Base-by-base conservation (phyloP, 2,329 filamentous ascomycete species). In the Pseudogymnoascus sp. region DNA sequence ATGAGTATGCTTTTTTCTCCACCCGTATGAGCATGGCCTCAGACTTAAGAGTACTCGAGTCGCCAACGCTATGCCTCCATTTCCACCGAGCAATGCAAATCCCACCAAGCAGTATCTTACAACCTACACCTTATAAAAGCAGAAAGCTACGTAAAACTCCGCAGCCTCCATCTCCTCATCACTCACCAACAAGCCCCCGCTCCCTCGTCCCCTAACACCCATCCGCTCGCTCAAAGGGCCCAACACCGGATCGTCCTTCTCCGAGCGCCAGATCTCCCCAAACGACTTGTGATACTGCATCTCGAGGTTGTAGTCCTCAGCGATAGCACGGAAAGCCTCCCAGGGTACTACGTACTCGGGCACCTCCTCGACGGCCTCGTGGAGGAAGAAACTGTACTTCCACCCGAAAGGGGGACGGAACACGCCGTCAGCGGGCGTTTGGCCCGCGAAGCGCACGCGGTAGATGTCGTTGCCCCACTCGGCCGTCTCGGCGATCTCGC, bases 261-360 rank as follows among this genome's bases (percentile, higher is more conserved):
- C 92, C 21, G 91, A 84, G 66, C 91, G 86, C 91, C 93, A 97
- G 31, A 99, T 89, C 68, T 97, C 92, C 42, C 85, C 78, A 74
- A 99, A 99, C 0, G 88, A 84, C 75, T 93, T 93, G 71, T 95
- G 90, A 72, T 97, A 99, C 76, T 96, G 89, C 70, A 97, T 77
- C 75, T 99, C 94, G 5, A 99, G 84, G 70, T 97, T 97, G 80
- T 93, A 99, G 73, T 97, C 92, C 73, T 97, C 92, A 16, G 94
- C 94, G 70, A 97, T 79, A 25, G 91, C 92, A 77, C 94, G 90
- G 78, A 99, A 97, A 0, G 92, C 92, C 74, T 96, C 92, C 93
- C 94, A 99, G 0, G 94, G 94, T 1, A 99, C 94, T 1, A 99
- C 93, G 73, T 96, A 99, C 77, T 99, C 94, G 2, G 94, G 93